Evolutionary conservation across 1,284 basidiomycete species (phyloP).

Genomic region (Somion occarium): DNA sequence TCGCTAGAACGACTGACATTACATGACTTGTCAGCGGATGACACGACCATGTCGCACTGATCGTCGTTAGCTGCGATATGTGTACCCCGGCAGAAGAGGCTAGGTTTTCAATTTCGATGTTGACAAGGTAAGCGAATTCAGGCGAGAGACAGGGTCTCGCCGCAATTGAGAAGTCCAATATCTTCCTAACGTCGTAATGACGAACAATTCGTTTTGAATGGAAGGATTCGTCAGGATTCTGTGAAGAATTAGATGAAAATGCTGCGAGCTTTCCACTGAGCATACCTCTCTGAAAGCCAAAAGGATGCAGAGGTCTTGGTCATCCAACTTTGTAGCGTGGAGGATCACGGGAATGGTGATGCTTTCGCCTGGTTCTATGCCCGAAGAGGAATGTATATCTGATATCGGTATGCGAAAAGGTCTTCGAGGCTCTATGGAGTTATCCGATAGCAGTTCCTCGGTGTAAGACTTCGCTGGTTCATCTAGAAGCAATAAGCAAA

Average conservation of each 20-base stretch:
- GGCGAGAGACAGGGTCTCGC: constrained; percentile 44
- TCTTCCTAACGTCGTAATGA: constrained; percentile 51
- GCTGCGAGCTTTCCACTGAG: constrained; percentile 3
- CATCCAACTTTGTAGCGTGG: constrained; percentile 43
- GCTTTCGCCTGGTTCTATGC: constrained; percentile 42
- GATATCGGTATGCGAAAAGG: constrained; percentile 44
- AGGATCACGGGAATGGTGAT: constrained; percentile 46
- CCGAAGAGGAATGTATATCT: constrained; percentile 27
- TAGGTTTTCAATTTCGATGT: constrained; percentile 53
- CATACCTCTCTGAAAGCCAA: constrained; percentile 70
- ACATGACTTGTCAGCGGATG: constrained; percentile 27
- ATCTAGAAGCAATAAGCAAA: not conserved
- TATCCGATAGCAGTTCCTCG: constrained; percentile 33
- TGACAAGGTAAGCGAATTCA: constrained; percentile 51
- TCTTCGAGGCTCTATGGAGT: constrained; percentile 45
- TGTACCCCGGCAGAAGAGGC: constrained; percentile 37
- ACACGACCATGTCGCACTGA: constrained; percentile 66
- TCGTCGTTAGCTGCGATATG: constrained; percentile 50
- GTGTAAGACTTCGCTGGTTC: constrained; percentile 30
- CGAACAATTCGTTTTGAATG: constrained; percentile 52
- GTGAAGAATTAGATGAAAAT: constrained; percentile 2
- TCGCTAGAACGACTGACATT: constrained; percentile 43
- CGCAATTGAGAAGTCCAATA: constrained; percentile 45
- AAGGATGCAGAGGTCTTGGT: constrained; percentile 52
- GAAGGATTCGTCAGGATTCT: constrained; percentile 48